These are phyloP conservation scores for Eucalyptus coolabah DNA, from an alignment of 345 rosid species.

Conservation along the genomic window DNA sequence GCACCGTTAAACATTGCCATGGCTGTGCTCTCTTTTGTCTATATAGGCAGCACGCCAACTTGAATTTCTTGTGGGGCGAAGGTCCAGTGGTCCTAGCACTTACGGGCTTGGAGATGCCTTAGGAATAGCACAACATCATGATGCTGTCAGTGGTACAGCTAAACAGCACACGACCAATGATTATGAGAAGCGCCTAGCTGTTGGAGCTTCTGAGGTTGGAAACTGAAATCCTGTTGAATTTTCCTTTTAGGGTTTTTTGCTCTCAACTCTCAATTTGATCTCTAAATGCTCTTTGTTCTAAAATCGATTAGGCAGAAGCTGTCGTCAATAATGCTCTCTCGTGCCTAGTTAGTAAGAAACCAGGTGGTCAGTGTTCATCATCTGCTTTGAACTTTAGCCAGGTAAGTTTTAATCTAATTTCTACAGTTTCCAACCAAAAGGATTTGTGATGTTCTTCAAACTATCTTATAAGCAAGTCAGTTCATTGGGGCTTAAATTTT, in stretches of 20 bases:
- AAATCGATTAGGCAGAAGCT: conserved; percentile 36
- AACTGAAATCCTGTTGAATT: not conserved
- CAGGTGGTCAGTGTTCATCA: conserved; percentile 24
- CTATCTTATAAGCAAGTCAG: not conserved
- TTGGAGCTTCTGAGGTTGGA: conserved; percentile 61
- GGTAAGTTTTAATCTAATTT: conserved; percentile 11
- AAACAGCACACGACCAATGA: conserved; percentile 84
- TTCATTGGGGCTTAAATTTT: not conserved
- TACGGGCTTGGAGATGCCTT: conserved; percentile 64
- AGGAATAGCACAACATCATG: conserved; percentile 83
- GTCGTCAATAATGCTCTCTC: conserved; percentile 47
- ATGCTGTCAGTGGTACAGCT: conserved; percentile 82
- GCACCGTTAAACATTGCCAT: not conserved
- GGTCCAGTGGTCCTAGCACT: conserved; percentile 32
- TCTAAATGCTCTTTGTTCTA: not conserved
- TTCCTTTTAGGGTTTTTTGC: not conserved
- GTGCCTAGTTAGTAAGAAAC: conserved; percentile 31
- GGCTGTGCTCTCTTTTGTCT: not conserved
- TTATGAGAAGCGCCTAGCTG: conserved; percentile 53
- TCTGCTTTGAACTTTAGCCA: conserved; percentile 32
- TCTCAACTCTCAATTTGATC: not conserved
- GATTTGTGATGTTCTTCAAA: not conserved
- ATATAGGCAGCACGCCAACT: conserved; percentile 79
- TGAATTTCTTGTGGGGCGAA: conserved; percentile 62
- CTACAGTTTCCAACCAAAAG: not conserved